Evolutionary conservation across 225 moss, liverwort and hornwort species (phyloP), one percentile per base, ranked within the genome.

Genomic region (Sphagnum tenellum): DNA sequence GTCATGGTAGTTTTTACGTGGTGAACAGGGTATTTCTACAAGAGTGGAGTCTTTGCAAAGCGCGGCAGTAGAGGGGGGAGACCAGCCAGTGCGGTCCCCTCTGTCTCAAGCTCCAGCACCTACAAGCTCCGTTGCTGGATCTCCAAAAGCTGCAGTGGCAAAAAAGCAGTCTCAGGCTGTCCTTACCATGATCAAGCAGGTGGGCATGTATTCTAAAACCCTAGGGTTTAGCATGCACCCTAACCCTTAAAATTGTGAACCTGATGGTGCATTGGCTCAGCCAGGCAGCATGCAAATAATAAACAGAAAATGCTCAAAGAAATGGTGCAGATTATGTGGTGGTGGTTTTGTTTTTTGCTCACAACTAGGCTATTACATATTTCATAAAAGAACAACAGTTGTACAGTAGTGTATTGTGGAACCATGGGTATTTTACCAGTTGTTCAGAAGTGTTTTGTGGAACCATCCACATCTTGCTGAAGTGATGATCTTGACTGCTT

Each of bases 81-180:
- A 83, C 4, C 72, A 86, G 79, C 66, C 65, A 7, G 89, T 92
- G 46, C 85, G 89, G 45, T 98, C 96, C 49, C 96, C 96, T 49
- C 90, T 98, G 14, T 90, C 89, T n/a, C 89, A 89, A 73, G 90
- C 93, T 61, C 96, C 93, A 3, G 83, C 88, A 45, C 96, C 96
- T 44, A 66, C 74, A 56, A 71, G 70, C 50, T 57, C 54, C 67
- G 49, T 63, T 48, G 82, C 72, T 59, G 79, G 76, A 56, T 79
- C 66, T 29, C 72, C 79, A 51, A 81, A 71, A 52, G 78, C 77
- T 52, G 66, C 81, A 72, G 79, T 69, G 44, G 72, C 86, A 6
- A 76, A 82, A 49, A 77, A 79, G 47, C 83, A 78, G 70, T 81
- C 96, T 8, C 87, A 86, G 77, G 96, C 96, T 59, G 90, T 98